These are phyloP conservation scores for Tricholoma matsutake DNA, from an alignment of 768 basidiomycete species.

Conservation along the genomic window DNA sequence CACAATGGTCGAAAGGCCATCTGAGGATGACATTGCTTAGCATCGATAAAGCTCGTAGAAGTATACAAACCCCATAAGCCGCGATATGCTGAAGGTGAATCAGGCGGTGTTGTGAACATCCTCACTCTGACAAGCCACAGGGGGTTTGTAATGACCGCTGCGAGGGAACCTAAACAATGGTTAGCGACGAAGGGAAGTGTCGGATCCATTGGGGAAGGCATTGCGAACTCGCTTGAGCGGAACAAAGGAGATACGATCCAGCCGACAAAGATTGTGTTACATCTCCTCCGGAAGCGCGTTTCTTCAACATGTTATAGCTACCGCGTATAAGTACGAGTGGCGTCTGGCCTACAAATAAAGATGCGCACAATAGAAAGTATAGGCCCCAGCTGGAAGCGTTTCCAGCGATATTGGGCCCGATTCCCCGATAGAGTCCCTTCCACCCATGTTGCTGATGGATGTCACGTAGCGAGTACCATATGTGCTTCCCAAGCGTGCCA, in stretches of 20 bases:
- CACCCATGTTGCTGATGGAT: conserved; percentile 77
- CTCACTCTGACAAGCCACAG: conserved; percentile 98
- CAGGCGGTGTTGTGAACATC: conserved; percentile 81
- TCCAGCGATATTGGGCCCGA: conserved; percentile 88
- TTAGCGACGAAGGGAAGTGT: conserved; percentile 9
- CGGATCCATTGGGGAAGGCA: conserved; percentile 13
- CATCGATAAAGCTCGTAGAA: conserved; percentile 6
- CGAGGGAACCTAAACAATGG: conserved; percentile 70
- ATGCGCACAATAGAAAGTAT: conserved; percentile 87
- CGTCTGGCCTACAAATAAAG: background rate
- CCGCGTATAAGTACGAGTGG: background rate
- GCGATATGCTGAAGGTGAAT: conserved; percentile 71
- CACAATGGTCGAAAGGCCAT: conserved; percentile 71
- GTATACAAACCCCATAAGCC: conserved; percentile 66
- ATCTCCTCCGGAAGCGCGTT: conserved; percentile 66
- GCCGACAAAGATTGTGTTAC: conserved; percentile 67
- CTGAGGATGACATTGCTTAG: conserved; percentile 22
- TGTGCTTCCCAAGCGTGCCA: conserved; percentile 65
- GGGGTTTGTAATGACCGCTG: conserved; percentile 93
- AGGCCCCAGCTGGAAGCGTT: conserved; percentile 97
- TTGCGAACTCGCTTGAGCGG: conserved; percentile 93
- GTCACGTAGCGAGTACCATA: conserved; percentile 70
- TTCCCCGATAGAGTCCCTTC: conserved; percentile 86
- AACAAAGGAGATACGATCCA: conserved; percentile 79
- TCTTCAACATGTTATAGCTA: conserved; percentile 94